Evolutionary conservation across 2,329 filamentous ascomycete species (phyloP).

Genomic region (Xylariaceae sp.): DNA sequence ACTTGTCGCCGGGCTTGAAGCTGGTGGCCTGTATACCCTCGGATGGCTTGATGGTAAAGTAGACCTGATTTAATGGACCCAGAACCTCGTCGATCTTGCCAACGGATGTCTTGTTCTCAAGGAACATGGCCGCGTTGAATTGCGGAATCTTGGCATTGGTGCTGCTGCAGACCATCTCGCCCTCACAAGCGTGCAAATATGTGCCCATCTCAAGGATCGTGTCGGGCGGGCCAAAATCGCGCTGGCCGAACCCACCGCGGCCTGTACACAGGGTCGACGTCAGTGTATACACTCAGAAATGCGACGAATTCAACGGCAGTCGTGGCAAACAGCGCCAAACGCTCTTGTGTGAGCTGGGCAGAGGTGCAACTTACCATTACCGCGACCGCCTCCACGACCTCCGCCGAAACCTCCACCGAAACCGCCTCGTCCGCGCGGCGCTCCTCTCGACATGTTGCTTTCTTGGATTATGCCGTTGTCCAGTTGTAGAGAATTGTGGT

Average conservation of each 20-base stretch:
- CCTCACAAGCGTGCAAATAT: conserved; percentile 92
- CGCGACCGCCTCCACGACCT: conserved; percentile 18
- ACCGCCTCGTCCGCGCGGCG: conserved; percentile 28
- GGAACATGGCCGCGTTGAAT: conserved; percentile 98
- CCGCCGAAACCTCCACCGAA: conserved; percentile 22
- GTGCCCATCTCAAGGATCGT: conserved; percentile 71
- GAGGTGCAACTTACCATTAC: conserved; percentile 19
- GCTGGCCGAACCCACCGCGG: conserved; percentile 29
- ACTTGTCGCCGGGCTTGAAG: conserved; percentile 96
- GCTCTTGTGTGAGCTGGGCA: conserved; percentile 2
- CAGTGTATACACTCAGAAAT: too few relatives aligned
- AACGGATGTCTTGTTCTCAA: conserved; percentile 94
- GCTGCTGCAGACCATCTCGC: conserved; percentile 96
- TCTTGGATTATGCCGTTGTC: conserved; percentile 9
- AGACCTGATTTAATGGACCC: conserved; percentile 95
- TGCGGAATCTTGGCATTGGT: conserved; percentile 94
- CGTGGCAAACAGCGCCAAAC: not conserved
- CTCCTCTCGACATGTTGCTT: conserved; percentile 27
- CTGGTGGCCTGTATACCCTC: conserved; percentile 93
- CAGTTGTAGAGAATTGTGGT: too few relatives aligned
- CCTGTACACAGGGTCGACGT: conserved; percentile 12
- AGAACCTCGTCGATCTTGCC: conserved; percentile 98
- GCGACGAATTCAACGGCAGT: too few relatives aligned
- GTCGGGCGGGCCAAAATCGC: conserved; percentile 31
- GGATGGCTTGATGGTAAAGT: conserved; percentile 96